Base-by-base conservation (phyloP, 1,284 basidiomycete species). In the Mycena sp. region DNA sequence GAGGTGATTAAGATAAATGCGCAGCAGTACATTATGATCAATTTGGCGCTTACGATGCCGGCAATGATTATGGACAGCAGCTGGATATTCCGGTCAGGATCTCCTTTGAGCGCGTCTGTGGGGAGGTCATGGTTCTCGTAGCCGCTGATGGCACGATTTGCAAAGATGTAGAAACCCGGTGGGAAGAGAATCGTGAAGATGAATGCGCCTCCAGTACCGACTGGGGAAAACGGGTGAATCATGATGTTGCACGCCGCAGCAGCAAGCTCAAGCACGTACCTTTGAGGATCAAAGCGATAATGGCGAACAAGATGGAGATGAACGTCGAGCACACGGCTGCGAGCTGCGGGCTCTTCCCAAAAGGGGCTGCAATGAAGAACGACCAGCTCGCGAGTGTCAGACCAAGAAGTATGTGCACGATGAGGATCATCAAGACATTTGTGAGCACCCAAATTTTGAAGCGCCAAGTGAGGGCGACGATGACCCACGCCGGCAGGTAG, bases 151-250 rank as follows among this genome's bases (percentile, higher is more conserved):
- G 84, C 84, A 46, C 88, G 82, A 25, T 87, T 84, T n/a, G 86
- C 85, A 68, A 92, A 93, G 17, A 92, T 82, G 69, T 90, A 93
- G 73, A 87, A 93, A 12, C 85, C 84, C 0, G 92, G 88, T 0
- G 92, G 92, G 72, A 93, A 92, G 37, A 94, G 74, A 53, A 94
- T 70, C 0, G 88, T 85, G 69, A 90, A 88, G 29, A 92, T 78
- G 57, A 86, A 84, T 6, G 85, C 85, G 2, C 77, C 80, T 2
- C 76, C 81, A 9, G 81, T 85, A 3, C 78, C 74, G 2, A 83
- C 81, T 19, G 71, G 17, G 14, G 32, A 35, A 35, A 14, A 35
- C 9, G 14, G 32, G 28, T n/a, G 2, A 9, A 45, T 28, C 12
- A 37, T 23, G 12, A 29, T 17, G 16, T 23, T 32, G 12, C 14